These are phyloP conservation scores for Phlebopus sp. DNA, from an alignment of 1,284 basidiomycete genomes.

Conservation along the genomic window DNA sequence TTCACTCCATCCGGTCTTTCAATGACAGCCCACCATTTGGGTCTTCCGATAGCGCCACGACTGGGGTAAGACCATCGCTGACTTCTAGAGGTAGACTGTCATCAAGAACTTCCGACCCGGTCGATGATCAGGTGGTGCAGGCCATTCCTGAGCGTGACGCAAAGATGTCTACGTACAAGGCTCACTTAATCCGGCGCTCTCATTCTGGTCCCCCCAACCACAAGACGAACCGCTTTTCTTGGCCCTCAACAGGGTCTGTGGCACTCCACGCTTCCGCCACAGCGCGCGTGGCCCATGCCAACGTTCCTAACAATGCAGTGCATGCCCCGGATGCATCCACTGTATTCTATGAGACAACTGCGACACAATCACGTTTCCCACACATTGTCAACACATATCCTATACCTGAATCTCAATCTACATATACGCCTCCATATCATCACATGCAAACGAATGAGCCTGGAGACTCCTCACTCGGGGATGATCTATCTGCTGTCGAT, in stretches of 20 bases:
- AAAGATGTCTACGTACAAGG: conserved; percentile 27
- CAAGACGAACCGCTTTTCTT: conserved; percentile 34
- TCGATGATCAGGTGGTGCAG: conserved; percentile 11
- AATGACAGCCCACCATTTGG: conserved; percentile 40
- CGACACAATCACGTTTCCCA: conserved; percentile 27
- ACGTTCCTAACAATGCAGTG: conserved; percentile 28
- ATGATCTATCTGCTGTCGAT: conserved; percentile 17
- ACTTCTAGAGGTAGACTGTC: conserved; percentile 25
- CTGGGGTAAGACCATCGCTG: conserved; percentile 8
- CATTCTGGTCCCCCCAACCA: conserved; percentile 39
- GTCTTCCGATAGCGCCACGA: conserved; percentile 14
- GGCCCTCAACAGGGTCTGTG: conserved; percentile 33
- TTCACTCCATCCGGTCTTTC: conserved; percentile 58
- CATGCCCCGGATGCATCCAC: conserved; percentile 41
- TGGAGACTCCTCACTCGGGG: conserved; percentile 20
- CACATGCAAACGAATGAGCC: conserved; percentile 14
- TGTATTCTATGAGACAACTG: conserved; percentile 59
- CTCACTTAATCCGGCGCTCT: conserved; percentile 40
- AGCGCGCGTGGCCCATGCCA: conserved; percentile 31
- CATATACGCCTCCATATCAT: conserved; percentile 33
- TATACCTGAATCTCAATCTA: conserved; percentile 40
- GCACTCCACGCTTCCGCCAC: conserved; percentile 42
- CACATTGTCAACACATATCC: conserved; percentile 37
- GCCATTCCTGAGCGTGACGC: conserved; percentile 22
- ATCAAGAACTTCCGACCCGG: conserved; percentile 13